phyloP scores from a whole-genome alignment of 768 basidiomycete genomes.

The Boletales sp. region DNA sequence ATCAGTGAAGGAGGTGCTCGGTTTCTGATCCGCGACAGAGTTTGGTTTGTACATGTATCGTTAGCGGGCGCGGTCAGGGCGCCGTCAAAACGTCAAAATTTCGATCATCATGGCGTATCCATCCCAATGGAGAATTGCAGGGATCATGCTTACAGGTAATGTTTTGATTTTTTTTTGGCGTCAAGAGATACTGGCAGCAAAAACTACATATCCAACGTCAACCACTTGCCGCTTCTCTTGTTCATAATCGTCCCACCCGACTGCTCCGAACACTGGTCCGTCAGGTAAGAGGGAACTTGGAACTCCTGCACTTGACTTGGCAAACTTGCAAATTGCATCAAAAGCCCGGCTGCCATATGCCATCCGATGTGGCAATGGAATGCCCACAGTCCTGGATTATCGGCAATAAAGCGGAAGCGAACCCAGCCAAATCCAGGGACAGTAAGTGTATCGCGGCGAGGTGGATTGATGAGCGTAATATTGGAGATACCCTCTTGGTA shows the following conservation, averaged over 20 bases:
- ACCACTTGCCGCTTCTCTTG: conserved; percentile 20
- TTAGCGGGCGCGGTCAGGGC: not conserved
- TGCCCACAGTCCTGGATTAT: conserved; percentile 45
- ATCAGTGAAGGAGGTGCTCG: conserved; percentile 26
- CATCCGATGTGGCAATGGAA: conserved; percentile 43
- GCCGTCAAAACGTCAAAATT: too few species aligned
- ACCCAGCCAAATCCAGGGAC: conserved; percentile 37
- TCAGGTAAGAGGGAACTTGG: conserved; percentile 32
- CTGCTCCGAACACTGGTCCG: conserved; percentile 34
- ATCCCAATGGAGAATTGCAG: not conserved
- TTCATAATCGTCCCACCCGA: conserved; percentile 18
- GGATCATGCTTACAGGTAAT: not conserved
- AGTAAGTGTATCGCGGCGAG: conserved; percentile 40
- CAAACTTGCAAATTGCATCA: conserved; percentile 40
- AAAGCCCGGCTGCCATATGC: conserved; percentile 39
- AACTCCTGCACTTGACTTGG: conserved; percentile 33
- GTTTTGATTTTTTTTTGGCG: too few species aligned
- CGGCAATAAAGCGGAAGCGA: conserved; percentile 38
- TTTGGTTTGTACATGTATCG: not conserved
- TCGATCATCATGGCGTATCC: not conserved
- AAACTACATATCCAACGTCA: conserved; percentile 15
- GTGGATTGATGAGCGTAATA: conserved; percentile 34
- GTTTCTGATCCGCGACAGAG: conserved; percentile 13
- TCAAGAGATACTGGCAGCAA: too few species aligned
- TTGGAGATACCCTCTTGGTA: conserved; percentile 27